A percentile compares a stretch with the other conserved stretches of the same genome.
Conservation (phyloP, 2,329 filamentous ascomycete species). For the Colletotrichum lini region DNA sequence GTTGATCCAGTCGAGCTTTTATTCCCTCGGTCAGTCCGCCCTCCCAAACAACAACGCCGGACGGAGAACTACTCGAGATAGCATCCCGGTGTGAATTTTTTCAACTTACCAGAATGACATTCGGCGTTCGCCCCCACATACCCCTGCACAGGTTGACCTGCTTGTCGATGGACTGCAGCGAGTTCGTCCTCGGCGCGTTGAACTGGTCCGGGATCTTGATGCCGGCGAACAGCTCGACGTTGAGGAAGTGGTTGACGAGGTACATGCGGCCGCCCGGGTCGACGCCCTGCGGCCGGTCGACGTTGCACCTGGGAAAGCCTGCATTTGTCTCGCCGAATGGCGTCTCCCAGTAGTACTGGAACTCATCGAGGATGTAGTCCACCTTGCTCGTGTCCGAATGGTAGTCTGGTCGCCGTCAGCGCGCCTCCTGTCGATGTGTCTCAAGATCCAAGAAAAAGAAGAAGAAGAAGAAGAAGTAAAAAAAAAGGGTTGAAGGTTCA, state of each 20-base stretch:
- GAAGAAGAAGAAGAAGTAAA: no score
- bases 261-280: conserved; percentile 59
- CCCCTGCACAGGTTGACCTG: conserved; percentile 50
- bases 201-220: conserved; percentile 54
- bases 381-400: conserved; percentile 62
- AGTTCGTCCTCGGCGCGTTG: conserved; percentile 53
- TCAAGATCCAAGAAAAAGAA: background rate
- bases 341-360: conserved; percentile 80
- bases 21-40: conserved; percentile 26
- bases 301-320: conserved; percentile 74
- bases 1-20: conserved; percentile 61
- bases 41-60: background rate
- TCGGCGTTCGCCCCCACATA: conserved; percentile 47
- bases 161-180: conserved; percentile 48
- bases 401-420: conserved; percentile 66
- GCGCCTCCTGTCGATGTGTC: background rate
- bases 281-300: conserved; percentile 71
- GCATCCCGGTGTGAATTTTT: background rate
- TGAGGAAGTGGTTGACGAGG: conserved; percentile 59
- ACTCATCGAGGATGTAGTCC: conserved; percentile 76
- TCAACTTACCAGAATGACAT: conserved; percentile 54
- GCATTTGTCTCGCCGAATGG: conserved; percentile 74
- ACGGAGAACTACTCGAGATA: background rate
- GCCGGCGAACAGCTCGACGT: conserved; percentile 50
- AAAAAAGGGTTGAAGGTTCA: conserved; percentile 8